phyloP scores from a whole-genome alignment of 495 filamentous ascomycete species.

The Elaphomyces granulatus region DNA sequence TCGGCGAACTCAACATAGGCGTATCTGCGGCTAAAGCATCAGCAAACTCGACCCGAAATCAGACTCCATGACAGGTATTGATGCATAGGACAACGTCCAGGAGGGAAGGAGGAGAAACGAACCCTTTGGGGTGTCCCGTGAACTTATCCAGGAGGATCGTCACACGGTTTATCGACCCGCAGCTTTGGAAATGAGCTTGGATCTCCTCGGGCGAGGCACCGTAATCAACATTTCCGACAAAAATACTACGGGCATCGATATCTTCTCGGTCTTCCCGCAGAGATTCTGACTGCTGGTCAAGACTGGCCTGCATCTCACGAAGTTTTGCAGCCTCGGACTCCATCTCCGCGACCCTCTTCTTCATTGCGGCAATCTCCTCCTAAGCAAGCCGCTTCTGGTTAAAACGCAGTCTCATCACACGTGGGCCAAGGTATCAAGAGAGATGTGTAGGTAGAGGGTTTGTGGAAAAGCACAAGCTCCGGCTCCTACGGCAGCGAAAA shows the following conservation, averaged over 20 bases:
- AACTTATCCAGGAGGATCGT: constrained; percentile 98
- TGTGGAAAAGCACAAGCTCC: background rate
- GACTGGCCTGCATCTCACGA: constrained; percentile 83
- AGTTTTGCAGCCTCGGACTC: constrained; percentile 94
- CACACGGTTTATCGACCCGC: constrained; percentile 93
- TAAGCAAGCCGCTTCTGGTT: constrained; percentile 13
- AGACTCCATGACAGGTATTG: constrained; percentile 27
- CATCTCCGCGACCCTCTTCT: constrained; percentile 96
- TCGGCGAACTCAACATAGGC: constrained; percentile 99
- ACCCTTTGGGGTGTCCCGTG: constrained; percentile 97
- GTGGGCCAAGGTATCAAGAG: too few species aligned
- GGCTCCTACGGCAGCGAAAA: background rate
- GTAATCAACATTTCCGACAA: constrained; percentile 98
- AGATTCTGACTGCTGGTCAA: constrained; percentile 73
- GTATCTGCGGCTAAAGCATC: constrained; percentile 51
- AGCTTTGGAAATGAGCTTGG: constrained; percentile 96
- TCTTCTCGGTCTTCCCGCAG: constrained; percentile 90
- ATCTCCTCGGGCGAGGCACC: constrained; percentile 96
- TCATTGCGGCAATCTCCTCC: constrained; percentile 98
- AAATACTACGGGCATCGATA: constrained; percentile 88
- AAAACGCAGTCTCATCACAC: too few species aligned
- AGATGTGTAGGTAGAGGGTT: too few species aligned
- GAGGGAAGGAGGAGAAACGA: constrained; percentile 25
- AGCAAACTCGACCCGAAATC: constrained; percentile 34
- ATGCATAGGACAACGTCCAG: background rate